phyloP scores from a whole-genome alignment of 441 rosid genomes.

The Sinapis alba region DNA sequence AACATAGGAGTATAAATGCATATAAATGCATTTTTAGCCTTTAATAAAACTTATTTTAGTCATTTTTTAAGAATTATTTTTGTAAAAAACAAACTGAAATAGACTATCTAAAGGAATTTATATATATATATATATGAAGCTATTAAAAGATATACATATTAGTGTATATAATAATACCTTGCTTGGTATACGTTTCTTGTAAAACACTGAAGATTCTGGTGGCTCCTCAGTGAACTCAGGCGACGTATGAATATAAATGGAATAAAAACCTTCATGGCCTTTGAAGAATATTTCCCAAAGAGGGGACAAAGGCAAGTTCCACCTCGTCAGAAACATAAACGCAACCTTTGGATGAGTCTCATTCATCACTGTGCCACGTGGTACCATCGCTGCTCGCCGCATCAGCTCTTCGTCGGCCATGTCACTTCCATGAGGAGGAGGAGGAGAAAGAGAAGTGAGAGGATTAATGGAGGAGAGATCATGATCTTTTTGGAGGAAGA shows the following conservation, averaged over 20 bases:
- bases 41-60: too few relatives aligned
- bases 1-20: too few relatives aligned
- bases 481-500: constrained; percentile 25
- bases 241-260: constrained; percentile 58
- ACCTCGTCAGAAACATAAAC: constrained; percentile 55
- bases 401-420: constrained; percentile 32
- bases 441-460: constrained; percentile 22
- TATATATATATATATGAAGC: too few relatives aligned
- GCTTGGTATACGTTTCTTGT: constrained; percentile 50
- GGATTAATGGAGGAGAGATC: constrained; percentile 26
- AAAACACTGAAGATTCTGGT: constrained; percentile 48
- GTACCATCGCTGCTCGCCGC: constrained; percentile 24
- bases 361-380: not conserved
- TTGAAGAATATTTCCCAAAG: constrained; percentile 57
- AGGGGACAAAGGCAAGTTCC: constrained; percentile 52
- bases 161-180: constrained; percentile 34
- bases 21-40: too few relatives aligned
- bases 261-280: constrained; percentile 46
- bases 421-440: not conserved
- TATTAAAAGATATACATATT: too few relatives aligned
- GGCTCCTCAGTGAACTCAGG: constrained; percentile 41
- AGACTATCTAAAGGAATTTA: too few relatives aligned
- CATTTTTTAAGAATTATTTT: too few relatives aligned
- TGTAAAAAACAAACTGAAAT: too few relatives aligned
- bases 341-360: constrained; percentile 48